phyloP scores from a whole-genome alignment of 2,329 filamentous ascomycete species.

The Orbilia quercus region DNA sequence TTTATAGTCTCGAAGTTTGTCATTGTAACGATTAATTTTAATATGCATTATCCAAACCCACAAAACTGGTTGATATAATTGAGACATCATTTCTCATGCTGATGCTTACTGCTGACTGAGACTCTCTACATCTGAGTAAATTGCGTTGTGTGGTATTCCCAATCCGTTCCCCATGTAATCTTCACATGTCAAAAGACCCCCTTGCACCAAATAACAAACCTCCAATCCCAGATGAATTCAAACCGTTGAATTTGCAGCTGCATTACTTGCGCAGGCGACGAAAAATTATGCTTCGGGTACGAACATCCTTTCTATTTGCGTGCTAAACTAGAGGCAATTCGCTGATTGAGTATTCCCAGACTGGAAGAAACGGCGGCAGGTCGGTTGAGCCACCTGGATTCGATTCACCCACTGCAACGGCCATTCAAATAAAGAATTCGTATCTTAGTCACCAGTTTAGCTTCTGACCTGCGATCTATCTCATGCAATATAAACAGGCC shows the following conservation, averaged over 20 bases:
- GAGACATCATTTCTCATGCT: no score
- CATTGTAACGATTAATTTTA: no score
- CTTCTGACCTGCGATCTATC: constrained; percentile 34
- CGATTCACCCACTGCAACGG: no score
- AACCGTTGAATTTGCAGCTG: no score
- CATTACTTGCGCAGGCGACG: background rate
- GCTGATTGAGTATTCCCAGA: background rate
- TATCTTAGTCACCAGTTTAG: no score
- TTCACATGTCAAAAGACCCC: constrained; percentile 27
- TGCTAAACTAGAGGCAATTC: background rate
- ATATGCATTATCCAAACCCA: no score
- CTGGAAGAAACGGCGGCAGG: constrained; percentile 1
- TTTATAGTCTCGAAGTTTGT: no score
- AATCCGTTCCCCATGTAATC: constrained; percentile 2
- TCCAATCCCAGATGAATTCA: constrained; percentile 31
- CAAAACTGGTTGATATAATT: no score
- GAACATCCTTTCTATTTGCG: constrained; percentile 9
- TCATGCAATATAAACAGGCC: constrained; percentile 25
- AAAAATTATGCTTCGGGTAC: background rate
- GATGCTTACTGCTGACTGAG: no score
- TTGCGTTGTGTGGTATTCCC: background rate
- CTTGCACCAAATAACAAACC: constrained; percentile 22
- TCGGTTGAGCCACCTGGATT: background rate
- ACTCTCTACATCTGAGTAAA: no score
- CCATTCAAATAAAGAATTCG: no score